phyloP scores from a whole-genome alignment of 495 filamentous ascomycete species.

The Annulohypoxylon stygium region DNA sequence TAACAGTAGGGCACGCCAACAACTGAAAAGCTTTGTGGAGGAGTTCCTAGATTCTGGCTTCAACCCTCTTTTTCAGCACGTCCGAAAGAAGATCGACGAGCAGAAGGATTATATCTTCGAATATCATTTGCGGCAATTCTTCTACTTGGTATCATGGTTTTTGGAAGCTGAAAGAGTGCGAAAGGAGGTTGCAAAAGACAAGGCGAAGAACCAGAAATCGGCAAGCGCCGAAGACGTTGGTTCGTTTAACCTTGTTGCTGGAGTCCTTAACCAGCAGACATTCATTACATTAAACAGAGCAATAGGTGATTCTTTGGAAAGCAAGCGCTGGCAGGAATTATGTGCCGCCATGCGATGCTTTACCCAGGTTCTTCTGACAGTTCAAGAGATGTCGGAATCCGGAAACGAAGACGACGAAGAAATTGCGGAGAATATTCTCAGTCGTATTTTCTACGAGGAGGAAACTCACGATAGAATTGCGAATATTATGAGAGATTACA shows the following conservation, averaged over 20 bases:
- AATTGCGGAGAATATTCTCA: slow-evolving; percentile 97
- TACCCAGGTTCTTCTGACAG: slow-evolving; percentile 86
- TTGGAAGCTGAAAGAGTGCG: slow-evolving; percentile 87
- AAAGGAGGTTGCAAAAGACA: slow-evolving; percentile 66
- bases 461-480: slow-evolving; percentile 89
- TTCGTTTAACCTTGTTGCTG: slow-evolving; percentile 86
- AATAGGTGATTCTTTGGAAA: slow-evolving; percentile 81
- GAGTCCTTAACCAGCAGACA: slow-evolving; percentile 90
- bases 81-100: slow-evolving; percentile 90
- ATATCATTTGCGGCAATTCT: slow-evolving; percentile 83
- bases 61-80: slow-evolving; percentile 89
- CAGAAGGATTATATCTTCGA: slow-evolving; percentile 86
- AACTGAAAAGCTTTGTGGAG: slow-evolving; percentile 85
- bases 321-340: slow-evolving; percentile 87
- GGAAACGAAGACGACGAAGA: slow-evolving; percentile 93
- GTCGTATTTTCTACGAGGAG: slow-evolving; percentile 97
- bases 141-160: slow-evolving; percentile 95
- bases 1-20: slow-evolving; percentile 73
- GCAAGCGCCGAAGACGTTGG: slow-evolving; percentile 69
- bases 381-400: slow-evolving; percentile 92
- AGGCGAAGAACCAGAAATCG: slow-evolving; percentile 62
- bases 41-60: slow-evolving; percentile 96
- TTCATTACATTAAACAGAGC: slow-evolving; percentile 87
- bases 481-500: slow-evolving; percentile 82
- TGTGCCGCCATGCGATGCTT: slow-evolving; percentile 93